Base-by-base conservation (phyloP, 371 early-diverging fungal genomes). In the Saksenaea oblongispora region DNA sequence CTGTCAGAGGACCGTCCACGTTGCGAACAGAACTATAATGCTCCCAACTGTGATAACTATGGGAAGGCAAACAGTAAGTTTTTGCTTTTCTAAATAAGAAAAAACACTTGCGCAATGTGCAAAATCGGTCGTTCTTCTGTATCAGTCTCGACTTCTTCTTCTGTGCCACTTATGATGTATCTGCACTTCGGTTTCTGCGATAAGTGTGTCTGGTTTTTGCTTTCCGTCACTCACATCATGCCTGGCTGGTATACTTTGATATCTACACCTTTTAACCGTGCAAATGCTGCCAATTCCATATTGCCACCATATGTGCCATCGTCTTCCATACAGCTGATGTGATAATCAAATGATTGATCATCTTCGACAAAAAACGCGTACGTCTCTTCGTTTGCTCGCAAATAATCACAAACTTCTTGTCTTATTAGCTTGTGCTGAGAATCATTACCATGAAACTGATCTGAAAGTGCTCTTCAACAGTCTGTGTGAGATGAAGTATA, bases 181-280 rank as follows among this genome's bases (percentile, higher is more conserved):
- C 82, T 78, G 27, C 37, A 39, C n/a, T 22, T 47, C 39, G 39
- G 39, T 14, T 39, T 39, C 11, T 11, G 39, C n/a, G 39, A n/a
- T 39, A 39, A 39, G 39, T n/a, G 39, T 39, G 11, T 39, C 39
- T 39, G 11, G 5, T 39, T 39, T 11, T 14, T 11, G 5, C 10
- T 39, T 39, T 39, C n/a, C 10, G 11, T 22, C 24, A 51, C 69
- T 37, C 61, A 79, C 82, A 91, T 86, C 58, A 84, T 73, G 3
- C 92, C 93, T 1, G 86, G 78, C 62, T 94, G 95, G 67, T 95
- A 93, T 3, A 95, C 89, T 63, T 85, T 85, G 60, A 95, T 88
- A 65, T 91, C 86, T 11, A 90, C 83, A 1, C 68, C 58, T 53
- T 80, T 76, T 51, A 85, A 62, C 26, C 89, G 82, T 3, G 94